These are phyloP conservation scores for Plectosphaerella cucumerina DNA, from an alignment of 2,329 filamentous ascomycete species.

Conservation along the genomic window DNA sequence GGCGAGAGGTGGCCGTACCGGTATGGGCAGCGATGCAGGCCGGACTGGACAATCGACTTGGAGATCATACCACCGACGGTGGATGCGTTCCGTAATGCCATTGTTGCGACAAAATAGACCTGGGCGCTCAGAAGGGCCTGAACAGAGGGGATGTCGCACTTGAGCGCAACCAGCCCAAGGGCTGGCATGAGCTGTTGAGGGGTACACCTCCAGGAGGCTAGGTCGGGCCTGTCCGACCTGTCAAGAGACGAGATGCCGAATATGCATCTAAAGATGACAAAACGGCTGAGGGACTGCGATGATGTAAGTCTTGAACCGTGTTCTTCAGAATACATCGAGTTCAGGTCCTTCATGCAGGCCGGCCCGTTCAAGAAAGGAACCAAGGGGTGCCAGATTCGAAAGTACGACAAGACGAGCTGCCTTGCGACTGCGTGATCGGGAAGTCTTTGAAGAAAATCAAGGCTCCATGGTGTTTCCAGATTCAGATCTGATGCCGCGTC, in stretches of 20 bases:
- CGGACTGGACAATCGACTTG: constrained; percentile 42
- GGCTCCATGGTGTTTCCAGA: not conserved
- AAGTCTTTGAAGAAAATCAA: not conserved
- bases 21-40: constrained; percentile 46
- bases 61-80: constrained; percentile 42
- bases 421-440: constrained; percentile 18
- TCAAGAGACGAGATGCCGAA: constrained; percentile 25
- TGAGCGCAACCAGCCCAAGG: constrained; percentile 30
- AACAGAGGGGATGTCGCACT: constrained; percentile 38
- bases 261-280: constrained; percentile 43
- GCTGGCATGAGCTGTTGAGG: constrained; percentile 21
- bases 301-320: not conserved
- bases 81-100: constrained; percentile 44
- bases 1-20: constrained; percentile 39
- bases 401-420: constrained; percentile 42
- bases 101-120: constrained; percentile 40
- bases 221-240: constrained; percentile 19
- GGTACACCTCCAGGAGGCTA: constrained; percentile 8
- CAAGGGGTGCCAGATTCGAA: constrained; percentile 46
- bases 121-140: constrained; percentile 44
- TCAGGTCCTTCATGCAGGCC: constrained; percentile 39
- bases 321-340: constrained; percentile 13
- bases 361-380: constrained; percentile 49
- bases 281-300: constrained; percentile 17
- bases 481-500: not conserved